Conservation (phyloP, 2,329 filamentous ascomycete species). For the Clonostachys chloroleuca region DNA sequence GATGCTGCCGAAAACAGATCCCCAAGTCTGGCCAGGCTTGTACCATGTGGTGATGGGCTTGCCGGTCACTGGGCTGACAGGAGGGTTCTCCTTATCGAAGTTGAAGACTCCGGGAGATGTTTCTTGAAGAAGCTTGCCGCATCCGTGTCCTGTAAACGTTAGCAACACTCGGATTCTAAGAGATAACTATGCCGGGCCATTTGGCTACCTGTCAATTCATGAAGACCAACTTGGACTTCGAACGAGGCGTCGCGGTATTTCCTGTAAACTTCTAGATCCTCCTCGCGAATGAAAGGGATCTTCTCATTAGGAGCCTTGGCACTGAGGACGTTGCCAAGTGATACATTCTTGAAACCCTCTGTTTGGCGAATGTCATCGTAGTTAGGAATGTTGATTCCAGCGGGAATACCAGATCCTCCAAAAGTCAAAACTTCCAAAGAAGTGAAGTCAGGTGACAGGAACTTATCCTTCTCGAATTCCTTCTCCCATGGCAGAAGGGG, state of each 20-base stretch:
- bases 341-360: conserved; percentile 90
- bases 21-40: conserved; percentile 93
- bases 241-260: conserved; percentile 85
- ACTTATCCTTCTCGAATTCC: conserved; percentile 95
- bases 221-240: conserved; percentile 92
- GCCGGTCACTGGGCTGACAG: conserved; percentile 72
- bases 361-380: conserved; percentile 77
- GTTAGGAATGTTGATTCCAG: conserved; percentile 66
- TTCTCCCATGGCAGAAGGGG: conserved; percentile 83
- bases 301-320: conserved; percentile 91
- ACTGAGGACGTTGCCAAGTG: conserved; percentile 85
- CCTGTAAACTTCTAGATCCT: conserved; percentile 73
- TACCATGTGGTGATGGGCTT: conserved; percentile 82
- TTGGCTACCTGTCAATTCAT: conserved; percentile 60
- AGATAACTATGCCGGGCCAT: too few relatives aligned
- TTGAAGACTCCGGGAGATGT: conserved; percentile 79
- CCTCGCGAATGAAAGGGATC: conserved; percentile 80
- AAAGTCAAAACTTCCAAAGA: conserved; percentile 89
- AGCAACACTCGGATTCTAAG: too few relatives aligned
- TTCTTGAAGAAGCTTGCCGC: conserved; percentile 90
- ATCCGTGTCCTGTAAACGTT: conserved; percentile 64
- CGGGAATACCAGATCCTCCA: conserved; percentile 58
- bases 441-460: conserved; percentile 92
- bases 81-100: conserved; percentile 80
- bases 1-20: conserved; percentile 82